Base-by-base conservation (phyloP, 2,329 filamentous ascomycete species). In the Nigrograna mackinnonii region DNA sequence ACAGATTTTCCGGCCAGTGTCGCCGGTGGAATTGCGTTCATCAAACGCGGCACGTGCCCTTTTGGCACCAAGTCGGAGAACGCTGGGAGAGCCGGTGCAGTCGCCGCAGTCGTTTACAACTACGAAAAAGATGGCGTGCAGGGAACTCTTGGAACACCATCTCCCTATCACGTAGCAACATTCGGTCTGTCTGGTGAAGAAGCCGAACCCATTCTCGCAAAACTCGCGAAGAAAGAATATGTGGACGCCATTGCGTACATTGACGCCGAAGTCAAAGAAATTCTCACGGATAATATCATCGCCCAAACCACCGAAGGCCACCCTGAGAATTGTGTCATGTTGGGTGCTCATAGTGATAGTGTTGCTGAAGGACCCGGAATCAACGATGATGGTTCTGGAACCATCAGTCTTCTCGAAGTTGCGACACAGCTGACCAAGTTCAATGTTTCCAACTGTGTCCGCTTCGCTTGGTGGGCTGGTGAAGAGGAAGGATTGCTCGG, bases 81-180 rank as follows among this genome's bases (percentile, higher is more conserved):
- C 16, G 87, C 89, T 6, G 86, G 84, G 35, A 77, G 75, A 41
- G 86, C 86, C 2, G 87, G 88, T 17, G 89, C 89, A 6, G 67
- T 82, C 7, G 88, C 85, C 3, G 86, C 85, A 1, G 70, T 94
- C 13, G 76, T 94, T 28, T 92, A 89, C 71, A 91, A 92, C 72
- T 86, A 85, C 54, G 83, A 84, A 4, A 73, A 79, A 2, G 86
- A 83, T 2, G 65, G 70, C 1, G 76, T 67, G 4, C 52, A 79
- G 37, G 89, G 88, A 30, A 92, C 88, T 1, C 74, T 94, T 3
- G 87, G 85, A 9, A 77, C 73, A 0, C 83, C 85, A 0, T 61
- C 83, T 55, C 37, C 68, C 62, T 34, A 80, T 86, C 62, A 77
- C 31, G 49, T 88, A 11, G 83, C 87, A 1, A 89, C 85, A 0